These are phyloP conservation scores for Spathaspora arborariae DNA, from an alignment of 805 yeast genomes.

Conservation along the genomic window DNA sequence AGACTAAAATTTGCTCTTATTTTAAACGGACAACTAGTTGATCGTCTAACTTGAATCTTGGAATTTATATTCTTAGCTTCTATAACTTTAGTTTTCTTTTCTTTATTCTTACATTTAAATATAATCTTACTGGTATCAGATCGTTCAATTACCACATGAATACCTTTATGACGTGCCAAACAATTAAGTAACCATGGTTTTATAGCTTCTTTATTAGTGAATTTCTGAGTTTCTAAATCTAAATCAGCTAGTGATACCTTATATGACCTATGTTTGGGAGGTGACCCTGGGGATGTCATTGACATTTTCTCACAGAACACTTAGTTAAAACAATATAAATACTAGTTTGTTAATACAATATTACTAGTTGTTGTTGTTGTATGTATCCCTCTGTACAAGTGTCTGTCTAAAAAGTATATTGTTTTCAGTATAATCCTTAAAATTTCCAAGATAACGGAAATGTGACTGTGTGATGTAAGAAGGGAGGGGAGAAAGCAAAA, in stretches of 20 bases:
- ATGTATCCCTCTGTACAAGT: too few relatives aligned
- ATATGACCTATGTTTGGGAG: background rate
- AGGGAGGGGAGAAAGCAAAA: background rate
- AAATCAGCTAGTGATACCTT: constrained; percentile 19
- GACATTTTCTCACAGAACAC: too few relatives aligned
- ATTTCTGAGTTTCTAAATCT: constrained; percentile 17
- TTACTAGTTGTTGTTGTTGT: too few relatives aligned
- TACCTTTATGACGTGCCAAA: constrained; percentile 45
- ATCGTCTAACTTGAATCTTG: constrained; percentile 14
- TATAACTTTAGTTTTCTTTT: constrained; percentile 12
- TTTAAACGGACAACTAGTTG: constrained; percentile 56
- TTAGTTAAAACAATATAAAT: too few relatives aligned
- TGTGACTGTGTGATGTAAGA: background rate
- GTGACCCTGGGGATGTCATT: background rate
- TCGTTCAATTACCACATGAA: constrained; percentile 57
- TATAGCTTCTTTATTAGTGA: constrained; percentile 42
- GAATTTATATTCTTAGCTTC: constrained; percentile 14
- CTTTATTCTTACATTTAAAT: constrained; percentile 51
- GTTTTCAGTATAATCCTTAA: too few relatives aligned
- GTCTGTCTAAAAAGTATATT: too few relatives aligned
- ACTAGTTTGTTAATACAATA: too few relatives aligned
- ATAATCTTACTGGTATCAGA: constrained; percentile 59
- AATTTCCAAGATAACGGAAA: background rate
- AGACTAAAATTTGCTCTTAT: constrained; percentile 59
- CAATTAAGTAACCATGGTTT: constrained; percentile 58